These are phyloP conservation scores for Leccinum sublutescens DNA, from an alignment of 768 basidiomycete species.

Conservation along the genomic window DNA sequence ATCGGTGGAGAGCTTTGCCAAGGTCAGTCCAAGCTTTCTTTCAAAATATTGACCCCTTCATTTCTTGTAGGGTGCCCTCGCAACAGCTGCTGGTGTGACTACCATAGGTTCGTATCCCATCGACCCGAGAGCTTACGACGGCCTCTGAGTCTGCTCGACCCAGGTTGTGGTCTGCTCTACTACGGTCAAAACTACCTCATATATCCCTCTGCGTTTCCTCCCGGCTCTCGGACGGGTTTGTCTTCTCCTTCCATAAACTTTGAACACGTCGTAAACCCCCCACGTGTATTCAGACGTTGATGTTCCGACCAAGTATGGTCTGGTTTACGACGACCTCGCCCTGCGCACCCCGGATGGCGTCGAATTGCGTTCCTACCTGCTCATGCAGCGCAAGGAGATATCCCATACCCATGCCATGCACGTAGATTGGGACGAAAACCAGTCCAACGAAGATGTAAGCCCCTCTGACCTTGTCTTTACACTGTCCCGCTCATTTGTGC, in stretches of 20 bases:
- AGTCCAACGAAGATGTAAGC: conserved; percentile 60
- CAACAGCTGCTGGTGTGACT: conserved; percentile 56
- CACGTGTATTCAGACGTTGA: conserved; percentile 55
- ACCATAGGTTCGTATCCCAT: conserved; percentile 45
- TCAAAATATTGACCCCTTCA: not conserved
- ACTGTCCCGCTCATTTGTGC: not conserved
- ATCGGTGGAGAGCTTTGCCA: conserved; percentile 43
- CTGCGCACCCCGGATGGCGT: conserved; percentile 73
- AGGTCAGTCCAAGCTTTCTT: conserved; percentile 27
- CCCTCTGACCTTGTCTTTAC: not conserved
- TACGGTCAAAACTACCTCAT: conserved; percentile 88
- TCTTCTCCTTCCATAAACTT: not conserved
- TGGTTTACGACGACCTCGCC: conserved; percentile 74
- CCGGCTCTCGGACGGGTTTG: conserved; percentile 75
- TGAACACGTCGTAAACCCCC: not conserved
- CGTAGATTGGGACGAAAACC: conserved; percentile 37
- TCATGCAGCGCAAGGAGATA: conserved; percentile 59
- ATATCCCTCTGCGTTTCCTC: conserved; percentile 81
- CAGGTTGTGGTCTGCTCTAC: conserved; percentile 74
- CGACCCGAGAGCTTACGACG: not conserved
- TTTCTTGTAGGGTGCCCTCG: conserved; percentile 45
- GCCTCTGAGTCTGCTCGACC: not conserved
- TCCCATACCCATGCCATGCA: conserved; percentile 32
- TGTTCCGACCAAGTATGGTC: conserved; percentile 61
- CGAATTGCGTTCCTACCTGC: conserved; percentile 72